phyloP scores from a whole-genome alignment of 345 rosid genomes.

The Viola odorata region DNA sequence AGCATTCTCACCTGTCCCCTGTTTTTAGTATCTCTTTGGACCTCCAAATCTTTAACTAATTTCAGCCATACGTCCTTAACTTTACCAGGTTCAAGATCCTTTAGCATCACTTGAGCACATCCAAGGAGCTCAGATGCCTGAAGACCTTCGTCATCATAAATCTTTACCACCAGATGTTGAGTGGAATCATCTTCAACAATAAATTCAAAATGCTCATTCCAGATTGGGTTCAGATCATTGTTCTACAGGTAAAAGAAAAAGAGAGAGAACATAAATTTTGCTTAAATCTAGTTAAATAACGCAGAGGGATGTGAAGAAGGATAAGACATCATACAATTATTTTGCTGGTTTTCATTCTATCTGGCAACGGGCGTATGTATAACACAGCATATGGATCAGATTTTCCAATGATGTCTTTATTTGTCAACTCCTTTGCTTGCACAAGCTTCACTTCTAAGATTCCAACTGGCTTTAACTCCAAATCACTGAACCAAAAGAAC shows the following conservation, averaged over 20 bases:
- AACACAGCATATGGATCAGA: constrained; percentile 91
- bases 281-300: constrained; percentile 10
- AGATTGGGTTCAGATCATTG: constrained; percentile 91
- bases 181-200: constrained; percentile 82
- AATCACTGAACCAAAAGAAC: constrained; percentile 53
- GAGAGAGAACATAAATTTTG: constrained; percentile 7
- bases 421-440: constrained; percentile 86
- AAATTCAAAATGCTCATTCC: constrained; percentile 98
- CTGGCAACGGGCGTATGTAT: constrained; percentile 77
- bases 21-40: constrained; percentile 86
- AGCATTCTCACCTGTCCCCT: constrained; percentile 72
- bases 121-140: constrained; percentile 87
- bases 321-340: constrained; percentile 53
- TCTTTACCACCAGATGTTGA: constrained; percentile 80
- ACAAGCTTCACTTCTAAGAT: constrained; percentile 95
- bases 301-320: constrained; percentile 1
- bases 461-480: constrained; percentile 92
- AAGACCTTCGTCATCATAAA: constrained; percentile 90
- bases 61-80: constrained; percentile 98
- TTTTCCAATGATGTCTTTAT: constrained; percentile 92
- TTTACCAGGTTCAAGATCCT: constrained; percentile 92
- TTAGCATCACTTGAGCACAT: constrained; percentile 70
- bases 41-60: constrained; percentile 91
- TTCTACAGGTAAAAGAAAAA: constrained; percentile 36
- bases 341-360: constrained; percentile 71